Evolutionary conservation across 768 basidiomycete genomes (phyloP).

Genomic region (Termitomyces sp.): DNA sequence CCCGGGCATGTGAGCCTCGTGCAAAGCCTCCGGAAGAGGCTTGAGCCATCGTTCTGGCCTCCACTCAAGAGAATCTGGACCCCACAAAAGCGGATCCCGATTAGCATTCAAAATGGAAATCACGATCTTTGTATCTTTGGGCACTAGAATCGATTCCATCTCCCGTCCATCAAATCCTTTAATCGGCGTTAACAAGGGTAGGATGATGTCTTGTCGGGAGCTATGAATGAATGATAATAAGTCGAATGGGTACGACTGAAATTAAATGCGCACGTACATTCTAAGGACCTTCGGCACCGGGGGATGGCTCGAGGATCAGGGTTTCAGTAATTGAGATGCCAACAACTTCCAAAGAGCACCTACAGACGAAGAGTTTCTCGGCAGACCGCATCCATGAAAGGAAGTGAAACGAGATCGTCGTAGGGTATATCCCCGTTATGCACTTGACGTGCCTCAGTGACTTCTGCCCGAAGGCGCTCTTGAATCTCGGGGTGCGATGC

Average conservation of each 20-base stretch:
- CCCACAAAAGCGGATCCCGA: constrained; percentile 1
- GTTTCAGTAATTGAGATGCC: neutral
- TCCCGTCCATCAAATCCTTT: neutral
- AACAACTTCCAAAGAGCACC: constrained; percentile 5
- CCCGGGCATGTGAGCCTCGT: constrained; percentile 24
- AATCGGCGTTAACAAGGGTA: neutral
- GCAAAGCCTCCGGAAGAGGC: constrained; percentile 27
- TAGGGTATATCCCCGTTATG: constrained; percentile 11
- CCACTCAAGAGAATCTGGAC: neutral
- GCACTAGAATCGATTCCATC: constrained; percentile 20
- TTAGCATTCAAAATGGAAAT: neutral
- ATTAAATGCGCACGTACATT: constrained; percentile 10
- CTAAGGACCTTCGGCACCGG: constrained; percentile 14
- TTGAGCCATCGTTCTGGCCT: constrained; percentile 24
- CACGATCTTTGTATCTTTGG: constrained; percentile 14
- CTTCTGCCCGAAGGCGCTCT: constrained; percentile 29
- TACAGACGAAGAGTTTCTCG: constrained; percentile 16
- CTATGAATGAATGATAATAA: neutral
- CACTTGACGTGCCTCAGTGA: constrained; percentile 19
- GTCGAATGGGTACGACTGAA: neutral
- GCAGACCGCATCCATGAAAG: constrained; percentile 19
- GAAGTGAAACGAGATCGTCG: constrained; percentile 16
- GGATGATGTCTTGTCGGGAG: neutral
- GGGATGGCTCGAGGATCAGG: constrained; percentile 2
- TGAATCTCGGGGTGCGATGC: constrained; percentile 27